Conservation (phyloP, 116 monocot genomes). For the Zostera marina region DNA sequence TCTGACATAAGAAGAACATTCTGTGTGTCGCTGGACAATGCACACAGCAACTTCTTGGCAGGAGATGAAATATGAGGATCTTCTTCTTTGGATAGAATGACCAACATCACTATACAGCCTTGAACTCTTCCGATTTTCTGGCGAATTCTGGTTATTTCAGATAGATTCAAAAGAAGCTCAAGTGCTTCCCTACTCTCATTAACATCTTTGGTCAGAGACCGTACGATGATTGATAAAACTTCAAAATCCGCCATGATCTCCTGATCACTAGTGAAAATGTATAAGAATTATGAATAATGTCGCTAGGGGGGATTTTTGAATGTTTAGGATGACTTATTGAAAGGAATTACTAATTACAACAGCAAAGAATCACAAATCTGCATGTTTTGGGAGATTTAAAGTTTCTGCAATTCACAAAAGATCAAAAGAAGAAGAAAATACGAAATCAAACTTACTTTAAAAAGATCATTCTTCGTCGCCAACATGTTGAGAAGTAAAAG, state of each 20-base stretch:
- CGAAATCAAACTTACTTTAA: constrained; percentile 33
- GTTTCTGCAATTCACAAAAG: no score
- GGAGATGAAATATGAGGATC: constrained; percentile 32
- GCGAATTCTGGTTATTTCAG: constrained; percentile 23
- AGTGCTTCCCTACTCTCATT: constrained; percentile 65
- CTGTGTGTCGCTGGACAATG: constrained; percentile 50
- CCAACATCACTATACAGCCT: constrained; percentile 68
- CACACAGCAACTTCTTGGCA: constrained; percentile 33
- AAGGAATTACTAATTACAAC: not conserved
- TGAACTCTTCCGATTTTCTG: constrained; percentile 65
- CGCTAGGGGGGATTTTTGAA: not conserved
- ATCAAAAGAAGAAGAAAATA: not conserved
- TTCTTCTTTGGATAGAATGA: constrained; percentile 34
- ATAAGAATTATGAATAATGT: constrained; percentile 1
- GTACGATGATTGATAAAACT: constrained; percentile 35
- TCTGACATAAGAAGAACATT: constrained; percentile 89
- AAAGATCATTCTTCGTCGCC: constrained; percentile 12
- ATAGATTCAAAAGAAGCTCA: constrained; percentile 38
- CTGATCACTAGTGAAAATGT: constrained; percentile 16
- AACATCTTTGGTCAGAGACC: constrained; percentile 36
- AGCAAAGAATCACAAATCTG: not conserved
- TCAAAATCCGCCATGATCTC: constrained; percentile 45
- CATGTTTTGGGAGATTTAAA: no score
- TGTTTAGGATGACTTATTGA: not conserved
- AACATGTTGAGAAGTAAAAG: constrained; percentile 34